Evolutionary conservation across 2,329 filamentous ascomycete genomes (phyloP).

Genomic region (Fusarium siculi): DNA sequence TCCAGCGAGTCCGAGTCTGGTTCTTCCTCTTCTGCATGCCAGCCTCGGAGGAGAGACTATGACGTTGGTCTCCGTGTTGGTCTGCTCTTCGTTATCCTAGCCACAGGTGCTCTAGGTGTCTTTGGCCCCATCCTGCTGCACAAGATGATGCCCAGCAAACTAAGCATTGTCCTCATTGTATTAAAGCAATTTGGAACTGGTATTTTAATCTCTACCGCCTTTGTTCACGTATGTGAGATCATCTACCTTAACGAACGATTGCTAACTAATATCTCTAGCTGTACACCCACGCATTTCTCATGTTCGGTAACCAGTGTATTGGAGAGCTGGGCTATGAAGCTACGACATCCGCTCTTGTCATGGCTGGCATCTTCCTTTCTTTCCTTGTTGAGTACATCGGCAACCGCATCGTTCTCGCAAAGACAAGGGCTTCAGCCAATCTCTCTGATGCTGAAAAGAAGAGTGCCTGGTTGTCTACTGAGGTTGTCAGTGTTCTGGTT

Average conservation of each 20-base stretch:
- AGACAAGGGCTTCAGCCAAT: conserved; percentile 43
- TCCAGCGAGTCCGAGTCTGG: conserved; percentile 20
- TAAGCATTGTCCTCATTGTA: conserved; percentile 65
- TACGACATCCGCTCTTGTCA: conserved; percentile 75
- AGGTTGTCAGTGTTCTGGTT: conserved; percentile 71
- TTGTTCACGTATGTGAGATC: conserved; percentile 67
- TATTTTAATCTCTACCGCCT: conserved; percentile 77
- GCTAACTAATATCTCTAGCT: conserved; percentile 58
- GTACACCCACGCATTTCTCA: conserved; percentile 76
- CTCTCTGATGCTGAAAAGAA: conserved; percentile 43
- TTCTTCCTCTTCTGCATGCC: conserved; percentile 56
- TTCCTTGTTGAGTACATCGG: conserved; percentile 77
- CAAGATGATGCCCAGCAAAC: conserved; percentile 63
- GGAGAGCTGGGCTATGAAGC: conserved; percentile 74
- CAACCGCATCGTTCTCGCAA: conserved; percentile 64
- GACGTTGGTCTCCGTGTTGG: conserved; percentile 76
- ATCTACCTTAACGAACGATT: background rate
- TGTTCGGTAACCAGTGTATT: conserved; percentile 78
- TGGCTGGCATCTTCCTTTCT: conserved; percentile 78
- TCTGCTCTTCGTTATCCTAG: conserved; percentile 76
- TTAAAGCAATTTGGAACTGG: conserved; percentile 81
- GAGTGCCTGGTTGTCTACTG: conserved; percentile 48
- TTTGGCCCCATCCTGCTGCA: conserved; percentile 74
- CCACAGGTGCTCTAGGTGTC: conserved; percentile 74
- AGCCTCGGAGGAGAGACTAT: conserved; percentile 64